Percentiles rank a stretch among this genome's conserved stretches.
These are phyloP conservation scores for Sporothrix mexicana DNA, from an alignment of 2,329 filamentous ascomycete genomes.

Conservation along the genomic window DNA sequence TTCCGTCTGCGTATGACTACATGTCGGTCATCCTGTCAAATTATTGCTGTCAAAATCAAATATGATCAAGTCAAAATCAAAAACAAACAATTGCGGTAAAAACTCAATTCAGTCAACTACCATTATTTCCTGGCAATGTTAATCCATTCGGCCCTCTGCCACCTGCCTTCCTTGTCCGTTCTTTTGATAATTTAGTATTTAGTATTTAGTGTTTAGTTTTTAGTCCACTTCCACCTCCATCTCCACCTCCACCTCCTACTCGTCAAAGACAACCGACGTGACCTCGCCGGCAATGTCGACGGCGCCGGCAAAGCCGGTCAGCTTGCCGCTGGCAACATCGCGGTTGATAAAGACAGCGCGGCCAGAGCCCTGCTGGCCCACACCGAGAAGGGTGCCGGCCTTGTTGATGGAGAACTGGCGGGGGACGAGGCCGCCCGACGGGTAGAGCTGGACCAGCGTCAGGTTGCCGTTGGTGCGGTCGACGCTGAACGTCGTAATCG, in stretches of 20 bases:
- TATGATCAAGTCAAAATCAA: not conserved
- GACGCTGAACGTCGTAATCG: constrained; percentile 67
- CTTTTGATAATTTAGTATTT: not conserved
- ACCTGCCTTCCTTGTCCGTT: not conserved
- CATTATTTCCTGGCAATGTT: not conserved
- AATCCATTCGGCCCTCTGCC: not conserved
- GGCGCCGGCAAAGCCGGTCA: constrained; percentile 55
- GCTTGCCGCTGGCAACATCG: constrained; percentile 62
- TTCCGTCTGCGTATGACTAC: no score
- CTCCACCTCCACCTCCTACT: constrained; percentile 41
- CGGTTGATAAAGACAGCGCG: constrained; percentile 67
- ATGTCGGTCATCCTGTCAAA: no score
- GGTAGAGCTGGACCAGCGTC: constrained; percentile 60
- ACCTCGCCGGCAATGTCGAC: constrained; percentile 52
- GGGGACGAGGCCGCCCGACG: constrained; percentile 68
- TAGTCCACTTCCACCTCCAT: not conserved
- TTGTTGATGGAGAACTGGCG: constrained; percentile 72
- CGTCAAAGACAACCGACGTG: constrained; percentile 56
- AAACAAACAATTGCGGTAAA: not conserved
- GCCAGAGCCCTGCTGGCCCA: constrained; percentile 67
- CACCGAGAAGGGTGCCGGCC: constrained; percentile 67
- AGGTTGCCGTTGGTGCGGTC: constrained; percentile 60
- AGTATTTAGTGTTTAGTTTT: no score
- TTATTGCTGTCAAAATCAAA: no score
- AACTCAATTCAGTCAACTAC: not conserved